A percentile compares a stretch with the other conserved stretches of the same genome.
Conservation (phyloP, 441 rosid genomes). For the Melastoma candidum region DNA sequence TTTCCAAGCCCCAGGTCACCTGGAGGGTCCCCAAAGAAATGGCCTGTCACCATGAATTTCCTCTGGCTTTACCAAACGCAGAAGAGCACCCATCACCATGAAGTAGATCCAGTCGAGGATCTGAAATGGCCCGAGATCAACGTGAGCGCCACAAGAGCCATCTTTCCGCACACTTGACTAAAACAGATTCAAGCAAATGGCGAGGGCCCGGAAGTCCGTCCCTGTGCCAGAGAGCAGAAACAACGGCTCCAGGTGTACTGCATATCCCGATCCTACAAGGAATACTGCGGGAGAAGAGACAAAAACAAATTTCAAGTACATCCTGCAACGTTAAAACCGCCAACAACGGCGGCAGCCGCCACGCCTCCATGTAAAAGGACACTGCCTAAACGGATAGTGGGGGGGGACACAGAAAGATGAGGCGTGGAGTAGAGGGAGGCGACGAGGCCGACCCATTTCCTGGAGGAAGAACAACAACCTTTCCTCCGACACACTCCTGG, state of each 20-base stretch:
- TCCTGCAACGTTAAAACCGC: not conserved
- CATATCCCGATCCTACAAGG: slow-evolving; percentile 62
- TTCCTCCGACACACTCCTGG: no score
- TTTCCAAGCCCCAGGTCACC: slow-evolving; percentile 60
- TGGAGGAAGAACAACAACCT: no score
- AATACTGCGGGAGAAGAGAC: slow-evolving; percentile 28
- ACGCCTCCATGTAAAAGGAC: no score
- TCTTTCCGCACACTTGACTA: not conserved
- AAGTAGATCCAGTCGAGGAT: slow-evolving; percentile 72
- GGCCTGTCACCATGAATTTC: slow-evolving; percentile 17
- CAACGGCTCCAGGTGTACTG: slow-evolving; percentile 62
- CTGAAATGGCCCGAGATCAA: slow-evolving; percentile 20
- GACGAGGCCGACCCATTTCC: no score
- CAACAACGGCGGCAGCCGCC: no score
- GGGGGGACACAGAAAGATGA: no score
- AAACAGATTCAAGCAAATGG: slow-evolving; percentile 20
- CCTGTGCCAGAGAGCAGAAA: slow-evolving; percentile 26
- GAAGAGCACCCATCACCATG: slow-evolving; percentile 53
- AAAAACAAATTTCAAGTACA: not conserved
- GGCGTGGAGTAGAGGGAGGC: no score
- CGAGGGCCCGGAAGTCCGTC: slow-evolving; percentile 27
- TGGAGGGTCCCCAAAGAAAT: slow-evolving; percentile 58
- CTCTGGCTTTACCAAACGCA: slow-evolving; percentile 33
- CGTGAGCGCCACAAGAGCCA: not conserved
- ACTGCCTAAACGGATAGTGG: no score